Percentiles rank a stretch among this genome's conserved stretches.
Evolutionary conservation across 441 rosid genomes (phyloP).

Genomic region (Aquilaria agallochum): DNA sequence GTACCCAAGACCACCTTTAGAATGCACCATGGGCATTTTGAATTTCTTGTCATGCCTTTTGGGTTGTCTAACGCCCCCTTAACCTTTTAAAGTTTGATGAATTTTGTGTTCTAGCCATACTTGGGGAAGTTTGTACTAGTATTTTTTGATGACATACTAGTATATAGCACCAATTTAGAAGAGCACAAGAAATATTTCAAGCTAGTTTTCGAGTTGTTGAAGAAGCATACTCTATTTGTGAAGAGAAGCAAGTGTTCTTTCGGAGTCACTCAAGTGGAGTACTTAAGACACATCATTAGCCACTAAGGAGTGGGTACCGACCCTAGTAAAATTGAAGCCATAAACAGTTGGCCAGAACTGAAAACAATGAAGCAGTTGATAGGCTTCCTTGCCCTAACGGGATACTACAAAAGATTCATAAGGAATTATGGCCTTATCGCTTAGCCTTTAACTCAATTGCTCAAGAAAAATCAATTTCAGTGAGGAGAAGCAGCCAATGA

Average conservation of each 20-base stretch:
- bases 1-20: background rate
- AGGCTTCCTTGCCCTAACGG: background rate
- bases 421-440: background rate
- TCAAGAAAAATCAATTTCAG: background rate
- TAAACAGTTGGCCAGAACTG: background rate
- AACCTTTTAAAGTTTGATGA: background rate
- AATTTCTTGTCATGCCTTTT: background rate
- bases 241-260: background rate
- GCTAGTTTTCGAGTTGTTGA: background rate
- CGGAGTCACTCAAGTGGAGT: background rate
- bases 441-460: background rate
- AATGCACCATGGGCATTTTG: background rate
- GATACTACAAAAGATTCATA: background rate
- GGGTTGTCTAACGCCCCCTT: background rate
- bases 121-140: background rate
- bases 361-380: background rate
- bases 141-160: conserved; percentile 2
- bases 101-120: background rate
- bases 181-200: background rate
- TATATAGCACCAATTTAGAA: background rate
- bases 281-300: background rate
- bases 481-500: background rate
- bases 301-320: background rate
- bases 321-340: background rate
- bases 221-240: background rate